These are phyloP conservation scores for Rhizoclosmatium sp. DNA, from an alignment of 192 early-diverging fungal species.

Conservation along the genomic window DNA sequence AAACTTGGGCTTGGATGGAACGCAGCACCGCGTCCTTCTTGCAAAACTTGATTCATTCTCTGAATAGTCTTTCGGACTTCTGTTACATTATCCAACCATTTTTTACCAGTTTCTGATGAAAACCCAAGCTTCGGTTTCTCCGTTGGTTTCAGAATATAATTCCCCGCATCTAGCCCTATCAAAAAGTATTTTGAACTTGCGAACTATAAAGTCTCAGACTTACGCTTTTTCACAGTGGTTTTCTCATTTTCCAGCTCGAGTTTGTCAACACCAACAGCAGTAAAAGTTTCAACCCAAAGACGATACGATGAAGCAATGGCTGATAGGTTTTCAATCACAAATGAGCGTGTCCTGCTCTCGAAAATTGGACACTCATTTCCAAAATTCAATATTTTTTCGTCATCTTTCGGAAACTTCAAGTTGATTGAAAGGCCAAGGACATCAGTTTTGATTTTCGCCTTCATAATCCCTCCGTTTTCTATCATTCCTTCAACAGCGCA, in stretches of 20 bases:
- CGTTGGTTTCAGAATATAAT: conserved; percentile 32
- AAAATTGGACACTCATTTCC: conserved; percentile 58
- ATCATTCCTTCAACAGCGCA: conserved; percentile 57
- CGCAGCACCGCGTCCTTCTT: conserved; percentile 60
- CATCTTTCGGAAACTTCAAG: neutral
- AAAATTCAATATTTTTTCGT: conserved; percentile 45
- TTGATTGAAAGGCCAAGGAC: conserved; percentile 43
- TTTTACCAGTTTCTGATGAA: conserved; percentile 53
- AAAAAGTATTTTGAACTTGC: neutral
- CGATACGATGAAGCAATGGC: conserved; percentile 50
- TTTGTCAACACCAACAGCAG: conserved; percentile 15
- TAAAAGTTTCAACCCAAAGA: conserved; percentile 52
- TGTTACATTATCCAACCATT: conserved; percentile 53
- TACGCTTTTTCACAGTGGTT: neutral
- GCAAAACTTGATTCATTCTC: conserved; percentile 53
- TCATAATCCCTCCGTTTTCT: conserved; percentile 45
- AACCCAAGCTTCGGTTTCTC: conserved; percentile 54
- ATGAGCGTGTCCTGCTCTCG: conserved; percentile 40
- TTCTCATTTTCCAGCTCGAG: neutral
- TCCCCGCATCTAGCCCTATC: neutral
- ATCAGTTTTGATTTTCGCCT: conserved; percentile 34
- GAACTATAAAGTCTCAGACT: neutral
- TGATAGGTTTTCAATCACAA: conserved; percentile 52
- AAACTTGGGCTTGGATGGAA: conserved; percentile 52
- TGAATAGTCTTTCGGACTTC: conserved; percentile 47